Evolutionary conservation across 495 filamentous ascomycete genomes (phyloP).

Genomic region (Tuber borchii): DNA sequence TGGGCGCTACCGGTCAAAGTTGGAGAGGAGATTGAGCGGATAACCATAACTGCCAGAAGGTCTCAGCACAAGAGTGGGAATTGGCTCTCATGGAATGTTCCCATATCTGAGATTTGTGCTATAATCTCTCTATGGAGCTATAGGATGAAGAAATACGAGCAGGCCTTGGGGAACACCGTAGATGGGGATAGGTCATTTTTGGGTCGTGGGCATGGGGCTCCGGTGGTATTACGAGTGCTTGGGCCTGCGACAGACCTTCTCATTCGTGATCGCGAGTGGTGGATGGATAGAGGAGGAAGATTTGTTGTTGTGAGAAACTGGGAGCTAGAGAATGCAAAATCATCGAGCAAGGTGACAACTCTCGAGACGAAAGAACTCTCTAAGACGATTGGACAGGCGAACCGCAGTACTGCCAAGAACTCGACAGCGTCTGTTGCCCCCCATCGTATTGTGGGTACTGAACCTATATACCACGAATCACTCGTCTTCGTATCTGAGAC

Average conservation of each 20-base stretch:
- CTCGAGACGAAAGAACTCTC: neutral
- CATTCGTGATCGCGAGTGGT: neutral
- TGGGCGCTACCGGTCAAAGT: conserved; percentile 7
- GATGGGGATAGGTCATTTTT: neutral
- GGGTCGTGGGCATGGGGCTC: neutral
- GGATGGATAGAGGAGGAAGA: neutral
- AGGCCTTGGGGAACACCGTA: neutral
- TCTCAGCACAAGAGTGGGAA: neutral
- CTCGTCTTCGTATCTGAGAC: conserved; percentile 5
- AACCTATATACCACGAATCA: neutral
- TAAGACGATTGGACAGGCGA: neutral
- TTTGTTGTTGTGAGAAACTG: neutral
- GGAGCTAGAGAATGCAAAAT: neutral
- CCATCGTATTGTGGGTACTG: neutral
- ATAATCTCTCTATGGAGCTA: conserved; percentile 15
- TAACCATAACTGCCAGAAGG: neutral
- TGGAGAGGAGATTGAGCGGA: neutral
- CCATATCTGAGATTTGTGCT: conserved; percentile 7
- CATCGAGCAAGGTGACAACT: neutral
- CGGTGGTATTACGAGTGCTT: neutral
- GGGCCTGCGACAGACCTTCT: neutral
- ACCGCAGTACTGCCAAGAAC: neutral
- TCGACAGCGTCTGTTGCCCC: neutral
- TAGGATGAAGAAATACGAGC: conserved; percentile 1
- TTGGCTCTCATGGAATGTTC: conserved; percentile 10